Conservation (phyloP, 2,329 filamentous ascomycete species). For the Penicillium sp. region DNA sequence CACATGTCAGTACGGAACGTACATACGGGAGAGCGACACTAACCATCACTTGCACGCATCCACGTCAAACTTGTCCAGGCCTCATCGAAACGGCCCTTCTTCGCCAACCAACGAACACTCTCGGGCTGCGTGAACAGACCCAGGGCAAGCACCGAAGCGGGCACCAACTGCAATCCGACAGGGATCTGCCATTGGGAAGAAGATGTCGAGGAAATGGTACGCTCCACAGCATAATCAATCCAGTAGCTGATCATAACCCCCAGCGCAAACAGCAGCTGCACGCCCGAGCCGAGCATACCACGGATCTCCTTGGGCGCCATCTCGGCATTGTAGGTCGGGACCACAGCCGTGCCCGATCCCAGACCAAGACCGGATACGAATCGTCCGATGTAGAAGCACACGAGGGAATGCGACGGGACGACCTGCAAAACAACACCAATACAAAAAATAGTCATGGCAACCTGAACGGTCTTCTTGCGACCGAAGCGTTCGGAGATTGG, state of each 20-base stretch:
- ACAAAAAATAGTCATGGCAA: slow-evolving; percentile 40
- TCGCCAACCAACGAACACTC: slow-evolving; percentile 47
- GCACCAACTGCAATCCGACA: slow-evolving; percentile 45
- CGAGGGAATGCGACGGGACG: slow-evolving; percentile 44
- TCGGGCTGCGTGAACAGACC: slow-evolving; percentile 49
- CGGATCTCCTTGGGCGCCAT: slow-evolving; percentile 43
- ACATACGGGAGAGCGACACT: slow-evolving; percentile 5
- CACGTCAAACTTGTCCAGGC: slow-evolving; percentile 46
- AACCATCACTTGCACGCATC: slow-evolving; percentile 40
- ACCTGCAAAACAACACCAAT: slow-evolving; percentile 44
- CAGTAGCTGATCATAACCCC: slow-evolving; percentile 39
- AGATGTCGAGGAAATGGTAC: slow-evolving; percentile 32
- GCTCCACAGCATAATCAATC: slow-evolving; percentile 48
- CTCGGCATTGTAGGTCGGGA: slow-evolving; percentile 41
- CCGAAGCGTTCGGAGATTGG: slow-evolving; percentile 45
- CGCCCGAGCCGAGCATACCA: slow-evolving; percentile 36
- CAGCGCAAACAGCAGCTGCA: slow-evolving; percentile 36
- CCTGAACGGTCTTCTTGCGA: slow-evolving; percentile 43
- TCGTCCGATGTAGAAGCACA: slow-evolving; percentile 45
- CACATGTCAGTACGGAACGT: slow-evolving; percentile 8
- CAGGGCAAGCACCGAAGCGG: slow-evolving; percentile 44
- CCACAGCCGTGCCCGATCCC: slow-evolving; percentile 42
- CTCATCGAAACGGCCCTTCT: slow-evolving; percentile 46
- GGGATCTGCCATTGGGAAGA: slow-evolving; percentile 51
- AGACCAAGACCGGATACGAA: slow-evolving; percentile 46